These are phyloP conservation scores for Aureobasidium uvarum DNA, from an alignment of 2,329 filamentous ascomycete genomes.

Conservation along the genomic window DNA sequence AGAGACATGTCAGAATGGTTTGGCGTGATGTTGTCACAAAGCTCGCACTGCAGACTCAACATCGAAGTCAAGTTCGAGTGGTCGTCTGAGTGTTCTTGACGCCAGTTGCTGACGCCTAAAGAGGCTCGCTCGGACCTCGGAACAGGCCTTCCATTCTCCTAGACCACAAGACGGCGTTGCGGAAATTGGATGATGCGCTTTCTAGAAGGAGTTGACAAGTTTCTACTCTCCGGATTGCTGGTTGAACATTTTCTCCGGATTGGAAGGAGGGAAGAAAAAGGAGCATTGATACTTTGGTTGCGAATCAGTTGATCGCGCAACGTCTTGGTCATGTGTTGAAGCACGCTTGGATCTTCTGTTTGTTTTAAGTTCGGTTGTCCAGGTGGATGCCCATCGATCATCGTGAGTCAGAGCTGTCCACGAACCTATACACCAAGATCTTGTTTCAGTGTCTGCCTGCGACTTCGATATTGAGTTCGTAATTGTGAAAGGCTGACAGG, in stretches of 20 bases:
- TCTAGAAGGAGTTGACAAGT: neutral
- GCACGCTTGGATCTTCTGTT: slow-evolving; percentile 8
- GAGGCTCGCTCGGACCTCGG: slow-evolving; percentile 5
- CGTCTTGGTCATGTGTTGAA: slow-evolving; percentile 12
- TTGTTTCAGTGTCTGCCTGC: neutral
- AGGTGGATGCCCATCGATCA: neutral
- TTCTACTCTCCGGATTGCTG: neutral
- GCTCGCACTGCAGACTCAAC: neutral
- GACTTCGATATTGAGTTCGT: neutral
- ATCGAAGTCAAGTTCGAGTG: neutral
- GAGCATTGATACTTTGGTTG: slow-evolving; percentile 18
- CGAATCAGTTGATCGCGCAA: slow-evolving; percentile 16
- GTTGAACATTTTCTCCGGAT: neutral
- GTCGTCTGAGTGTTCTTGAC: slow-evolving; percentile 7
- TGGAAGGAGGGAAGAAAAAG: neutral
- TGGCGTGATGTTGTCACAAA: neutral
- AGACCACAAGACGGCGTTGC: slow-evolving; percentile 9
- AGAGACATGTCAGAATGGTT: slow-evolving; percentile 15
- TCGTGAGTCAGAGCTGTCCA: slow-evolving; percentile 10
- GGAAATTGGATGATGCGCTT: slow-evolving; percentile 16
- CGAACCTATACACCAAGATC: neutral
- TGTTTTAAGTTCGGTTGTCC: slow-evolving; percentile 16
- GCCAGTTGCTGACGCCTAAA: neutral
- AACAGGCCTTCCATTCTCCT: slow-evolving; percentile 8
- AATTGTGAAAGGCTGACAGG: slow-evolving; percentile 12